Evolutionary conservation across 495 filamentous ascomycete genomes (phyloP), one percentile per base, ranked within the genome.

Genomic region (Podospora pseudocomata): DNA sequence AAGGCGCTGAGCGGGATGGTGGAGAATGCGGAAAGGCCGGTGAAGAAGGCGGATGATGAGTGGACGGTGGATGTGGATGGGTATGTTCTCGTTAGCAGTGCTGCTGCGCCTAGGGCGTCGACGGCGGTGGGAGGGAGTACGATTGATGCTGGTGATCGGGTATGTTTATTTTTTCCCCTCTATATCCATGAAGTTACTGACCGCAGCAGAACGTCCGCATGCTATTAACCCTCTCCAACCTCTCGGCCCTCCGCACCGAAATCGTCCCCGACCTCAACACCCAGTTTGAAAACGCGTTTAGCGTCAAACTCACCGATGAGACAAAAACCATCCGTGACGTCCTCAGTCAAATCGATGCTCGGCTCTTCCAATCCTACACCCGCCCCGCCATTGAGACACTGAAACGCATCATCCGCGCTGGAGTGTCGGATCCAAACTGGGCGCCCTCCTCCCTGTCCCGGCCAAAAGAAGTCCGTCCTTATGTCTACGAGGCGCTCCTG

Each of bases 1-100:
- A 97, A 95, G 76, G 89, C 91, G 39, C 80, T 99, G 4, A 92
- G 92, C 72, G 95, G 94, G 3, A 91, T 99, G 86, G 92, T 99
- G 0, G 95, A 97, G 78, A 97, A 95, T 78, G 94, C 95, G 39
- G 93, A 97, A 78, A 87, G 85, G 54, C 82, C 87, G 1, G 75
- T 88, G 1, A 84, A 86, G 64, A 84, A 84, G 64, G 82, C 86
- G 39, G 86, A 86, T 34, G 85, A 85, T 55, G 86, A 88, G 59
- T 84, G 83, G 82, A 83, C 81, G 3, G 80, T 80, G 7, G 88
- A 91, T 67, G 32, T 75, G 74, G 71, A 80, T 53, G 72, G 76
- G 77, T 72, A 77, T 75, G 64, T 79, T 5, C 63, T 74, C 4
- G 49, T 72, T 5, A 72, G 61, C 23, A 60, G 70, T 13, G 30